Conservation (phyloP, 1,284 basidiomycete species). For the Lignosus rhinocerotis region DNA sequence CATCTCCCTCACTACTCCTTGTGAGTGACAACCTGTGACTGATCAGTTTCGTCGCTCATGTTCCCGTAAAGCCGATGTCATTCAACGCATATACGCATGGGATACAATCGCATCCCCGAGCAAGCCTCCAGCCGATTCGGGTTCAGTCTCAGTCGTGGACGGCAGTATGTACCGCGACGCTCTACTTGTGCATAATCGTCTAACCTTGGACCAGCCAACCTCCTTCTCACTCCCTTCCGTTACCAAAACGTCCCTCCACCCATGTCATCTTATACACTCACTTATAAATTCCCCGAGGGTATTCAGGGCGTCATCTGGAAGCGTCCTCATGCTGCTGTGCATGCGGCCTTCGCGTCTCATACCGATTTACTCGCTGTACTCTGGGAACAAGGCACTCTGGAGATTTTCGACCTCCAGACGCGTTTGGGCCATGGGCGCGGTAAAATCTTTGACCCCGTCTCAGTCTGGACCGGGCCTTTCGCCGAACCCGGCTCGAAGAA, state of each 20-base stretch:
- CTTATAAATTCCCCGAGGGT: constrained; percentile 31
- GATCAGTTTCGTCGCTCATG: constrained; percentile 1
- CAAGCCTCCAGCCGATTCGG: constrained; percentile 75
- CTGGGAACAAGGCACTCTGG: constrained; percentile 64
- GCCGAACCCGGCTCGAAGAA: constrained; percentile 10
- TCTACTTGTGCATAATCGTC: background rate
- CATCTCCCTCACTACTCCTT: background rate
- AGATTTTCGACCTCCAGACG: constrained; percentile 72
- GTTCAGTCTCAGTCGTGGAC: constrained; percentile 89
- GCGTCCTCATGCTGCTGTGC: constrained; percentile 34
- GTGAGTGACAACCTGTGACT: too few relatives aligned
- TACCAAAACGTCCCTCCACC: constrained; percentile 94
- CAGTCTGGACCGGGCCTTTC: constrained; percentile 47
- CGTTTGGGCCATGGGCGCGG: constrained; percentile 60
- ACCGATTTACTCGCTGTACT: constrained; percentile 68
- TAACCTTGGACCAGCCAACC: constrained; percentile 46
- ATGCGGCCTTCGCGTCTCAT: constrained; percentile 62
- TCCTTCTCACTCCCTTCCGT: constrained; percentile 91
- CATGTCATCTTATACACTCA: constrained; percentile 80
- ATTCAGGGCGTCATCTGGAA: constrained; percentile 18
- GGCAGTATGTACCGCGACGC: constrained; percentile 59
- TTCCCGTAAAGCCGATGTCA: constrained; percentile 44
- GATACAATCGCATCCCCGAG: constrained; percentile 71
- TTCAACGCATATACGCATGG: constrained; percentile 74
- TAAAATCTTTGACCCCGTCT: constrained; percentile 62